Percentiles rank a stretch among this genome's conserved stretches.
phyloP scores from a whole-genome alignment of 2,329 filamentous ascomycete genomes.

The Lachnellula cervina region DNA sequence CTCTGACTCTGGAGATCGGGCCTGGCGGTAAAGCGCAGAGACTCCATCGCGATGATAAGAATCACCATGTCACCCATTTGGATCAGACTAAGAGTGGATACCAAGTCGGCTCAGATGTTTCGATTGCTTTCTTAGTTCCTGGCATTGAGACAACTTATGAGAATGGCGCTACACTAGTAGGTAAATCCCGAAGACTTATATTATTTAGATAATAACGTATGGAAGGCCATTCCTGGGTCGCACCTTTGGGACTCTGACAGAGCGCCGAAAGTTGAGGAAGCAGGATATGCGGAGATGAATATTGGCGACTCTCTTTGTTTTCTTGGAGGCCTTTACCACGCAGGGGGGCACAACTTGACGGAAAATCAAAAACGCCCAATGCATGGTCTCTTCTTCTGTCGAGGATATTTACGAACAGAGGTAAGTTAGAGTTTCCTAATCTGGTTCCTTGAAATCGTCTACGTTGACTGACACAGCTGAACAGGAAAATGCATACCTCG shows the following conservation, averaged over 20 bases:
- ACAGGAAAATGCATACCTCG: constrained; percentile 20
- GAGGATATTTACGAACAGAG: constrained; percentile 13
- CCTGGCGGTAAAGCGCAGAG: constrained; percentile 17
- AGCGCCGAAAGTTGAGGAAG: constrained; percentile 8
- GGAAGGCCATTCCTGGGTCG: constrained; percentile 12
- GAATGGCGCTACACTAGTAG: constrained; percentile 16
- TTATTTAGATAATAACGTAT: background rate
- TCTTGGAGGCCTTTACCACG: constrained; percentile 13
- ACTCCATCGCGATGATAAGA: constrained; percentile 18
- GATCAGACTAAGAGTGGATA: constrained; percentile 16
- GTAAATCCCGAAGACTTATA: background rate
- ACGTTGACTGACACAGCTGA: no score
- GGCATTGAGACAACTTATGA: constrained; percentile 13
- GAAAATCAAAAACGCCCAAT: constrained; percentile 13
- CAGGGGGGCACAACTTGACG: constrained; percentile 12
- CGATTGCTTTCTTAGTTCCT: constrained; percentile 15
- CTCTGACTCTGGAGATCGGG: constrained; percentile 21
- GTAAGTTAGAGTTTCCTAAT: background rate
- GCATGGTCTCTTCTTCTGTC: constrained; percentile 15
- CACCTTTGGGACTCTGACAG: constrained; percentile 14
- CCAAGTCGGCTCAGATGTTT: constrained; percentile 11
- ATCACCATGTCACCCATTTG: constrained; percentile 11
- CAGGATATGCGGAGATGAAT: constrained; percentile 11
- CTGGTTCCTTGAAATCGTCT: no score
- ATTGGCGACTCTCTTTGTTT: constrained; percentile 11